phyloP scores from a whole-genome alignment of 2,329 filamentous ascomycete species.

The Colletotrichum scovillei region DNA sequence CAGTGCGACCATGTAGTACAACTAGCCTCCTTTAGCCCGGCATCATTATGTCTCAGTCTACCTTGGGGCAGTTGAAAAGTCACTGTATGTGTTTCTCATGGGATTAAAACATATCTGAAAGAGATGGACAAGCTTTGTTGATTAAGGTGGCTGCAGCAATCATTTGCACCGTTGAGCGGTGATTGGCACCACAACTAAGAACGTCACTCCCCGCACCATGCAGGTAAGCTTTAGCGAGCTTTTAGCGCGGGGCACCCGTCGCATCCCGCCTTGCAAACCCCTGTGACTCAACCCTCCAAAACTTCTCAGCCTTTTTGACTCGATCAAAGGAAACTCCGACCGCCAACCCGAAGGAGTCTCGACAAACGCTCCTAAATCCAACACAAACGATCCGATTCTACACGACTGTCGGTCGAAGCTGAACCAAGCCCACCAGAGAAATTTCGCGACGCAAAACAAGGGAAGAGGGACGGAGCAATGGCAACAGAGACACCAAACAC shows the following conservation, averaged over 20 bases:
- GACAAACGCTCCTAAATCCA: not conserved
- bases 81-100: not conserved
- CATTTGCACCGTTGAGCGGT: not conserved
- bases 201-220: conserved; percentile 35
- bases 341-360: not conserved
- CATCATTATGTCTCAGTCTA: not conserved
- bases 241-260: conserved; percentile 35
- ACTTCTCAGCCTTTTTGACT: conserved; percentile 26
- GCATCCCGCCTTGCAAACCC: conserved; percentile 36
- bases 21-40: not conserved
- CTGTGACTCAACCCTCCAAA: conserved; percentile 37
- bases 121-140: not conserved
- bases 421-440: not conserved
- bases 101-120: not conserved
- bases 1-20: too few species aligned
- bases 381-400: not conserved
- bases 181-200: conserved; percentile 20
- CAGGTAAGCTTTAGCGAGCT: conserved; percentile 37
- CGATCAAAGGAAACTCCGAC: conserved; percentile 9
- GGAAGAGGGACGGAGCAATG: conserved; percentile 14
- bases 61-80: not conserved
- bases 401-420: not conserved
- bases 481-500: conserved; percentile 31
- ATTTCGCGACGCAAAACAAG: not conserved
- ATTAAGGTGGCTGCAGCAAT: not conserved